phyloP scores from a whole-genome alignment of 2,329 filamentous ascomycete genomes.

The Pseudocercospora macadamiae region DNA sequence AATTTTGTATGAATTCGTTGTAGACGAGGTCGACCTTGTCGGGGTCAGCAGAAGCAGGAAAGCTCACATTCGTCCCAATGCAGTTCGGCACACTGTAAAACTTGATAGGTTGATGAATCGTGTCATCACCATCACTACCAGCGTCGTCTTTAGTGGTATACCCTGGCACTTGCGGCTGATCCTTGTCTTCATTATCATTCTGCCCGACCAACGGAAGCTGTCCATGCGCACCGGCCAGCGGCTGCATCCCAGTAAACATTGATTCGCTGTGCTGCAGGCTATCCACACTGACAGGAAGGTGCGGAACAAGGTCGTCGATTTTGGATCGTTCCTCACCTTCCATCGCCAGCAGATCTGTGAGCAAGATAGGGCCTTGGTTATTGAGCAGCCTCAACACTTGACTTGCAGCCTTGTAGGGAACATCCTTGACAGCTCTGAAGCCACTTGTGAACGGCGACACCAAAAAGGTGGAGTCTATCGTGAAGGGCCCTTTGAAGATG shows the following conservation, averaged over 20 bases:
- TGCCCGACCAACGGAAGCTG: slow-evolving; percentile 18
- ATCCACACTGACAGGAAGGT: slow-evolving; percentile 21
- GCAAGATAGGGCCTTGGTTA: slow-evolving; percentile 57
- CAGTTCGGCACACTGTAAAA: slow-evolving; percentile 83
- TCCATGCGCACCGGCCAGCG: slow-evolving; percentile 1
- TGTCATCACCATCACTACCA: slow-evolving; percentile 86
- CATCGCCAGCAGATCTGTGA: slow-evolving; percentile 31
- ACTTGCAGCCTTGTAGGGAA: slow-evolving; percentile 75
- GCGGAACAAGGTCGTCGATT: slow-evolving; percentile 22
- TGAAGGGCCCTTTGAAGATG: slow-evolving; percentile 90
- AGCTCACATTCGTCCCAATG: slow-evolving; percentile 69
- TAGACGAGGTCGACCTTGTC: slow-evolving; percentile 85
- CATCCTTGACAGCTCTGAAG: slow-evolving; percentile 75
- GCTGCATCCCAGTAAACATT: slow-evolving; percentile 2
- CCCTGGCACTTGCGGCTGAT: slow-evolving; percentile 59
- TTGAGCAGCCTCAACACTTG: slow-evolving; percentile 66
- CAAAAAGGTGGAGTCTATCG: slow-evolving; percentile 81
- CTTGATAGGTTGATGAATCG: slow-evolving; percentile 72
- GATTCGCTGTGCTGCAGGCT: slow-evolving; percentile 19
- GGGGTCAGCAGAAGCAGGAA: slow-evolving; percentile 60
- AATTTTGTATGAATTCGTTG: slow-evolving; percentile 85
- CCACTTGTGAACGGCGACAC: slow-evolving; percentile 85
- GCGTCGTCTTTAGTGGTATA: slow-evolving; percentile 90
- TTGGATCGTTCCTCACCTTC: slow-evolving; percentile 10
- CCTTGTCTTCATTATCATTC: slow-evolving; percentile 15